phyloP scores from a whole-genome alignment of 1,284 basidiomycete genomes.

The Fomitopsis pinicola region DNA sequence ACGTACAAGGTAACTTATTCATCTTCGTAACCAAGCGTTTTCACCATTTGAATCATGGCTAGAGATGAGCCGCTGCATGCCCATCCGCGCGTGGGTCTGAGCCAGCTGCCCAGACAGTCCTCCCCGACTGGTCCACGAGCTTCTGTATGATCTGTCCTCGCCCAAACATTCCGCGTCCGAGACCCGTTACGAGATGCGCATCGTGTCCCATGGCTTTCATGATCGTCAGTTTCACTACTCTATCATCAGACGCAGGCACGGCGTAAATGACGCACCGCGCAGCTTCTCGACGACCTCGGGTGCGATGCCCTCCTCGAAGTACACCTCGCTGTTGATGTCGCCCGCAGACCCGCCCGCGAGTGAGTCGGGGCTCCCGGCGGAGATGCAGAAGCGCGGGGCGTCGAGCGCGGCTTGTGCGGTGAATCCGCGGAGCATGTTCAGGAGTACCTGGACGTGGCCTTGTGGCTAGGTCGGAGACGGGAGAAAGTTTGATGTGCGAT shows the following conservation, averaged over 20 bases:
- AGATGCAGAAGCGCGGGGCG: constrained; percentile 94
- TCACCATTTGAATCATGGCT: constrained; percentile 7
- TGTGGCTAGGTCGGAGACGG: constrained; percentile 51
- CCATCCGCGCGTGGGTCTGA: constrained; percentile 87
- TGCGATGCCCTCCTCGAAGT: constrained; percentile 82
- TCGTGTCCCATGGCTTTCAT: constrained; percentile 81
- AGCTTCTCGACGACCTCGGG: constrained; percentile 57
- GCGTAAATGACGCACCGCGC: constrained; percentile 39
- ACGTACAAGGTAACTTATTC: neutral
- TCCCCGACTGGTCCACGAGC: constrained; percentile 59
- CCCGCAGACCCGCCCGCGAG: constrained; percentile 49
- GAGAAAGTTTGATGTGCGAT: neutral
- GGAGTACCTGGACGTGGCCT: constrained; percentile 91
- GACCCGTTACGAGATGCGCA: constrained; percentile 59
- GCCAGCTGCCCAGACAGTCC: constrained; percentile 82
- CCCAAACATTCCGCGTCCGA: constrained; percentile 73
- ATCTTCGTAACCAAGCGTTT: neutral
- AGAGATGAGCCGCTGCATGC: constrained; percentile 86
- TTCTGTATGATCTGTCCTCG: constrained; percentile 91
- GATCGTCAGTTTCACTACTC: neutral
- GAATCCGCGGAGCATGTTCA: constrained; percentile 86
- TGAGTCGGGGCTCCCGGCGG: constrained; percentile 72
- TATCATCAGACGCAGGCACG: neutral
- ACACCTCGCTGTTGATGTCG: constrained; percentile 79
- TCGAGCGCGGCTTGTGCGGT: constrained; percentile 84